phyloP scores from a whole-genome alignment of 768 basidiomycete species.

The Tricholoma sp. region DNA sequence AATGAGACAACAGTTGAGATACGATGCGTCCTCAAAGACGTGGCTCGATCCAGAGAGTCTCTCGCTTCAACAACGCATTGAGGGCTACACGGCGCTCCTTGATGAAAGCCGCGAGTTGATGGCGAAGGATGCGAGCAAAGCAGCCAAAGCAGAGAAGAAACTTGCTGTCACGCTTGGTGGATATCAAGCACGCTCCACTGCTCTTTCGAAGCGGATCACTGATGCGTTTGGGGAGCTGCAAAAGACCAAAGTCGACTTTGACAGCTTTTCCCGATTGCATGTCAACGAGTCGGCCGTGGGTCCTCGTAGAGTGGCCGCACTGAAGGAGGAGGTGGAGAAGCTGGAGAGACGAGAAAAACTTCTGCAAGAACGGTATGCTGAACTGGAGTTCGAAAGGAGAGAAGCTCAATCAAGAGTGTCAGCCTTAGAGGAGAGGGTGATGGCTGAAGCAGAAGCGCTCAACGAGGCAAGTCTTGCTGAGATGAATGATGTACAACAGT shows the following conservation, averaged over 20 bases:
- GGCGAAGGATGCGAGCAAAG: conserved; percentile 75
- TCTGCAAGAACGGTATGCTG: conserved; percentile 82
- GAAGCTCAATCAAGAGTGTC: conserved; percentile 56
- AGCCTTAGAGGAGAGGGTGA: conserved; percentile 77
- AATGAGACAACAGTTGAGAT: conserved; percentile 56
- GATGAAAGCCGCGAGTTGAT: conserved; percentile 63
- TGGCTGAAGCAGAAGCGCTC: conserved; percentile 76
- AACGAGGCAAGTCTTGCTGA: conserved; percentile 73
- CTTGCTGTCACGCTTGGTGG: conserved; percentile 85
- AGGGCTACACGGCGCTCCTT: conserved; percentile 60
- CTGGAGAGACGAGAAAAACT: conserved; percentile 72
- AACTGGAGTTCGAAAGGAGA: conserved; percentile 65
- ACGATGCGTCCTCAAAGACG: conserved; percentile 44
- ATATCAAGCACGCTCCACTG: conserved; percentile 72
- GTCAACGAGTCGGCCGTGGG: conserved; percentile 70
- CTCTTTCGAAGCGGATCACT: conserved; percentile 56
- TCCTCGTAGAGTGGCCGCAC: conserved; percentile 68
- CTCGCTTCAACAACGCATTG: conserved; percentile 51
- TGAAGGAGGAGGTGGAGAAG: conserved; percentile 83
- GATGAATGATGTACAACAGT: conserved; percentile 39
- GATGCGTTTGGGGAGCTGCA: conserved; percentile 71
- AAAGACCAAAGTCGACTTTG: conserved; percentile 61
- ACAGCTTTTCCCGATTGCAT: conserved; percentile 73
- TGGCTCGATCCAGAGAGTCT: conserved; percentile 69
- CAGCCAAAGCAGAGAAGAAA: conserved; percentile 87